These are phyloP conservation scores for Orbilia brochopaga DNA, from an alignment of 2,329 filamentous ascomycete species.

Conservation along the genomic window DNA sequence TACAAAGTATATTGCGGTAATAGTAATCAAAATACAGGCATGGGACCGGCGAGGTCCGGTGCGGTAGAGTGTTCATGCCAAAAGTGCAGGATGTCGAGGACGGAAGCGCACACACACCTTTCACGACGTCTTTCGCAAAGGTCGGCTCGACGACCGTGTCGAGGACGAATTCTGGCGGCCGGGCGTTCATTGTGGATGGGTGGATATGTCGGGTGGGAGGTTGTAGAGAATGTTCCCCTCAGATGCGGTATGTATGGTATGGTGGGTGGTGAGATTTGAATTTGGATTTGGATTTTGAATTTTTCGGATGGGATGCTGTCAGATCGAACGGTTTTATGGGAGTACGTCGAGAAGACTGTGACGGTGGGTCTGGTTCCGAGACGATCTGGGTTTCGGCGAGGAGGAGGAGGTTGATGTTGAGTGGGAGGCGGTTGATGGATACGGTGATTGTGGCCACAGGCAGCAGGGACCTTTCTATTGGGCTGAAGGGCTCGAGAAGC, in stretches of 20 bases:
- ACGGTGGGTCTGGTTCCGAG: not conserved
- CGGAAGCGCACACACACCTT: constrained; percentile 67
- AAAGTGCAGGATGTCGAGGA: constrained; percentile 45
- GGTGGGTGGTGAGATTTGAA: constrained; percentile 5
- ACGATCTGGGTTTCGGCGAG: constrained; percentile 18
- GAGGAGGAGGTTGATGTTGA: constrained; percentile 8
- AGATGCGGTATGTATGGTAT: not conserved
- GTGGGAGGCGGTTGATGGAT: not conserved
- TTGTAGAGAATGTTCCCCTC: not conserved
- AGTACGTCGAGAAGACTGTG: not conserved
- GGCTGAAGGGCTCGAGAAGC: constrained; percentile 3
- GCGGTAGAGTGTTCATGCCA: constrained; percentile 18
- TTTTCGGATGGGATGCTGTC: no score
- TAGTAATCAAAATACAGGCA: constrained; percentile 42
- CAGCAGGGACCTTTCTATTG: constrained; percentile 11
- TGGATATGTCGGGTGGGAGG: constrained; percentile 16
- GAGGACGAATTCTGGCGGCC: constrained; percentile 85
- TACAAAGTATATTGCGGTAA: constrained; percentile 15
- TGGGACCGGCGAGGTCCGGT: constrained; percentile 28
- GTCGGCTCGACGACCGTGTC: constrained; percentile 91
- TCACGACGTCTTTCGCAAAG: constrained; percentile 88
- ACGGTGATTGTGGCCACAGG: constrained; percentile 48
- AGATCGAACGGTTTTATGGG: not conserved
- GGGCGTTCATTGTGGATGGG: constrained; percentile 64
- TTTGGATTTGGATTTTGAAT: not conserved